Evolutionary conservation across 352 stramenopile species (phyloP).

Genomic region (Aphanomyces cochlioides): DNA sequence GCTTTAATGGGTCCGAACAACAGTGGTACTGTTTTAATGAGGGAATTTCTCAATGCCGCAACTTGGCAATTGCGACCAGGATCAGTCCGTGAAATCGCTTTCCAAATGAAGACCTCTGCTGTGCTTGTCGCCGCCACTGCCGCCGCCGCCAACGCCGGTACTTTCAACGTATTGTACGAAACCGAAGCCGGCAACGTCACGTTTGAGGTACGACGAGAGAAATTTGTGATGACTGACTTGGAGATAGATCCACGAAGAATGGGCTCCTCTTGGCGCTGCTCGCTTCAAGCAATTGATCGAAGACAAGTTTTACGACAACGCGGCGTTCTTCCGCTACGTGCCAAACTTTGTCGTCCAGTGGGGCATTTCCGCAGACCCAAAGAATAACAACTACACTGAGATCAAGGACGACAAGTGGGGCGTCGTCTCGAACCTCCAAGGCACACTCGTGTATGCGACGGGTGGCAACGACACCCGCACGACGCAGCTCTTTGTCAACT

Average conservation of each 20-base stretch:
- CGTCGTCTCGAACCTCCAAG: constrained; percentile 8
- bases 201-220: background rate
- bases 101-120: constrained; percentile 14
- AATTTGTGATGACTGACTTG: constrained; percentile 2
- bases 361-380: constrained; percentile 48
- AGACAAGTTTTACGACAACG: constrained; percentile 43
- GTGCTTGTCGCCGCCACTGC: background rate
- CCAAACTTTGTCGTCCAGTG: constrained; percentile 62
- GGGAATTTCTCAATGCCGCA: too few relatives aligned
- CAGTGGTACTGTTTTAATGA: too few relatives aligned
- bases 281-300: constrained; percentile 45
- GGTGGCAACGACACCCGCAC: constrained; percentile 22
- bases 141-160: background rate
- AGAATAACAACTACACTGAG: constrained; percentile 39
- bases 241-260: constrained; percentile 28
- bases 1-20: too few relatives aligned
- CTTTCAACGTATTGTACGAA: constrained; percentile 11
- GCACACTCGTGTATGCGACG: constrained; percentile 25
- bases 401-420: constrained; percentile 27
- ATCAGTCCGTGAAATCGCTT: too few relatives aligned
- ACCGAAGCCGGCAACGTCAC: constrained; percentile 26
- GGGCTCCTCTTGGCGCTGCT: constrained; percentile 41
- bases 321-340: constrained; percentile 46
- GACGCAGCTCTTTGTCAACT: constrained; percentile 30
- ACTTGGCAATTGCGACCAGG: too few relatives aligned